Evolutionary conservation across 768 basidiomycete genomes (phyloP).

Genomic region (Scleroderma citrinum): DNA sequence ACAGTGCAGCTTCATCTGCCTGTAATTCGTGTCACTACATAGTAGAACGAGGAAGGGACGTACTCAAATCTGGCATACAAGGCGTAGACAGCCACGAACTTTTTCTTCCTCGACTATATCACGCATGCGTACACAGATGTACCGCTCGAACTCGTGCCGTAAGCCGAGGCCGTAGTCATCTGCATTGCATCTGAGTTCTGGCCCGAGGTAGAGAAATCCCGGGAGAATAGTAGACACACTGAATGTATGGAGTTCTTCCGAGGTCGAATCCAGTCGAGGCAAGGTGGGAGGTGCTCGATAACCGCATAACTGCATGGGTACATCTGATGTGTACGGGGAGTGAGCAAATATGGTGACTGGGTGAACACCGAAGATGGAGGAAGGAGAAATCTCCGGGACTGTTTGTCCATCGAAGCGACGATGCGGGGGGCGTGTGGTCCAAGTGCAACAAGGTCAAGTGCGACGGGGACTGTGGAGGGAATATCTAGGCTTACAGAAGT

Average conservation of each 20-base stretch:
- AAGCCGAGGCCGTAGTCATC: slow-evolving; percentile 71
- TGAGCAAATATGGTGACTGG: slow-evolving; percentile 12
- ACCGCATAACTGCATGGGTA: slow-evolving; percentile 29
- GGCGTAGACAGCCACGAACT: slow-evolving; percentile 71
- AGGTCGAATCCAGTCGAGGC: slow-evolving; percentile 12
- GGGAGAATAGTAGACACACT: slow-evolving; percentile 91
- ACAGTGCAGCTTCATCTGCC: slow-evolving; percentile 85
- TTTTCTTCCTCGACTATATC: slow-evolving; percentile 95
- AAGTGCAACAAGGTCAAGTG: slow-evolving; percentile 57
- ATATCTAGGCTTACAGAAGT: slow-evolving; percentile 15
- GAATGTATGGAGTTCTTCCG: slow-evolving; percentile 59
- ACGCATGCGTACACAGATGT: slow-evolving; percentile 84
- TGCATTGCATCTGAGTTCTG: slow-evolving; percentile 80
- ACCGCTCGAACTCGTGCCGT: slow-evolving; percentile 70
- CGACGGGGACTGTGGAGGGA: slow-evolving; percentile 44
- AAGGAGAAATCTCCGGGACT: slow-evolving; percentile 35
- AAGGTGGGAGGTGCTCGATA: slow-evolving; percentile 61
- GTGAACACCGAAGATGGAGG: slow-evolving; percentile 20
- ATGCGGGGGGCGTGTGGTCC: slow-evolving; percentile 49
- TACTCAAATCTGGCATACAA: slow-evolving; percentile 77
- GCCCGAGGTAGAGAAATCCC: slow-evolving; percentile 85
- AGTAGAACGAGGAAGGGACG: slow-evolving; percentile 1
- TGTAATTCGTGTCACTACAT: no score
- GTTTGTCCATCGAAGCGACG: slow-evolving; percentile 38
- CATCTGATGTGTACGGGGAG: slow-evolving; percentile 36